Base-by-base conservation (phyloP, 345 rosid genomes). In the Heritiera fomes region DNA sequence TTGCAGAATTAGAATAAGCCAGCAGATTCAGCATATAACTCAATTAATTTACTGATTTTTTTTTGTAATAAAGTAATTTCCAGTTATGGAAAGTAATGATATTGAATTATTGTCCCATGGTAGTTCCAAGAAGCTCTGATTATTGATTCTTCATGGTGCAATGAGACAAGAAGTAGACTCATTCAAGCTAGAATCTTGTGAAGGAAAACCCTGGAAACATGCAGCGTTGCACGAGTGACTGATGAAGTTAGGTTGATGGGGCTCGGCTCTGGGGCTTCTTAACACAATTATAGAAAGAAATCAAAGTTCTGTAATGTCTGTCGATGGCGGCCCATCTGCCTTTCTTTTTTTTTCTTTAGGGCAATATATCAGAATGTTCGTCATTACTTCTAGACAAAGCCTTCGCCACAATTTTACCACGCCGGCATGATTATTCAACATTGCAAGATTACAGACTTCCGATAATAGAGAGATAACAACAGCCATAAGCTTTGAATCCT, bases 141-240 rank as follows among this genome's bases (percentile, higher is more conserved):
- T 14, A 52, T 52, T 52, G 43, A 28, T 49, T 28, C 17, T 70
- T 70, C 56, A 69, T 47, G 73, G 2, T 23, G 56, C 56, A 28
- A 70, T 14, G 41, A 47, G 52, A 67, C 40, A 47, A 46, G 40
- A 3, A 23, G 13, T 7, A 47, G 17, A 43, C 1, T 67, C 71
- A n/a, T 41, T 28, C 53, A 28, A 12, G 28, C 15, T 23, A 70
- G 20, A 49, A 13, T 20, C 8, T 68, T 45, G 34, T 53, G 55
- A 67, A 41, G 53, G 55, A 67, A 45, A 45, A 45, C 8, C 14
- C 52, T 47, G 52, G 47, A 14, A 47, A 28, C 43, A 30, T 49
- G 58, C 74, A 56, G 41, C 13, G 1, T 70, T 49, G 74, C 74
- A 70, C 56, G 58, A 70, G 74, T 28, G 74, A 70, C n/a, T 28